phyloP scores from a whole-genome alignment of 331 rosid genomes.

The Erythrophleum ivorense region DNA sequence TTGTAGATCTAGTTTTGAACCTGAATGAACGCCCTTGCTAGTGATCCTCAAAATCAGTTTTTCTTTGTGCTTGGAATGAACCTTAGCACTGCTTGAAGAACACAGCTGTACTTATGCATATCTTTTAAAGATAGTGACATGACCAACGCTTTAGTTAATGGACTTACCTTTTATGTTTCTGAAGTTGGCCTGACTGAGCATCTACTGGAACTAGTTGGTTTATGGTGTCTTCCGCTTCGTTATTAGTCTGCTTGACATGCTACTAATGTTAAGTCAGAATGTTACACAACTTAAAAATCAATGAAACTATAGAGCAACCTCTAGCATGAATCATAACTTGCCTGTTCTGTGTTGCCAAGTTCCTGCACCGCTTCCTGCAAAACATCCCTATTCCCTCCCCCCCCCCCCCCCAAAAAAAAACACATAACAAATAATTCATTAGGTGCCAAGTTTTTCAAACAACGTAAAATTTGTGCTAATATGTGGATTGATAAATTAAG shows the following conservation, averaged over 20 bases:
- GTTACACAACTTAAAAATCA: background rate
- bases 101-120: too few relatives aligned
- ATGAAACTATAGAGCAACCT: background rate
- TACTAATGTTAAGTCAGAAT: background rate
- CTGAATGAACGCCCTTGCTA: too few relatives aligned
- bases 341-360: background rate
- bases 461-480: too few relatives aligned
- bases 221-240: background rate
- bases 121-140: too few relatives aligned
- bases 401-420: background rate
- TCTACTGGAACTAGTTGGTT: background rate
- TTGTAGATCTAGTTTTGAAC: too few relatives aligned
- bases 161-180: too few relatives aligned
- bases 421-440: background rate
- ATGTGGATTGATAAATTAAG: too few relatives aligned
- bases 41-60: too few relatives aligned
- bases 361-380: background rate
- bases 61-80: too few relatives aligned
- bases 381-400: slow-evolving; percentile 19
- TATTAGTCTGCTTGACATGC: background rate
- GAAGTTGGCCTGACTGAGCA: background rate
- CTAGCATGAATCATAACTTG: slow-evolving; percentile 15
- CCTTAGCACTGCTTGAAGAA: too few relatives aligned
- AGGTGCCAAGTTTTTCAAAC: background rate
- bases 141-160: too few relatives aligned